phyloP scores from a whole-genome alignment of 1,284 basidiomycete species.

The Fistulinella cinereoalba region DNA sequence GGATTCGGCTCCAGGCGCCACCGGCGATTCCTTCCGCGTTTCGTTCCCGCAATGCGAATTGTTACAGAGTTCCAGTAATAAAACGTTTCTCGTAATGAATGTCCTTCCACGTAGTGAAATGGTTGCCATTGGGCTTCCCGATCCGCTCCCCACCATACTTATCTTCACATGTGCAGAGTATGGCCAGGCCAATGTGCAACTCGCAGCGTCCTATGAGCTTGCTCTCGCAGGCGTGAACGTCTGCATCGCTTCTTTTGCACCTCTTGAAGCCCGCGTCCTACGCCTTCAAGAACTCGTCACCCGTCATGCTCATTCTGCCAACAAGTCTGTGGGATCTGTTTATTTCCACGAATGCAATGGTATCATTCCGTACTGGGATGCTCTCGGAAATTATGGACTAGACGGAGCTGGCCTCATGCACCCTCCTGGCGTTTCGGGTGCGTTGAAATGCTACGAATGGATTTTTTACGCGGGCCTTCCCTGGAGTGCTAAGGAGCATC shows the following conservation, averaged over 20 bases:
- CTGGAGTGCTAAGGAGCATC: neutral
- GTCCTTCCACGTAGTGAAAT: too few species aligned
- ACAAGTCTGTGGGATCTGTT: neutral
- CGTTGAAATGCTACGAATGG: too few species aligned
- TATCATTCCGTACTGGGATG: neutral
- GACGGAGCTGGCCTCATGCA: neutral
- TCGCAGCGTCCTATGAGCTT: neutral
- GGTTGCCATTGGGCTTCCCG: too few species aligned
- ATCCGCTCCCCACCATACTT: neutral
- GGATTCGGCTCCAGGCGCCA: too few species aligned
- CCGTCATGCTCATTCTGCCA: neutral
- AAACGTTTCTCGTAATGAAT: too few species aligned
- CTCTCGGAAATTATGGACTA: neutral
- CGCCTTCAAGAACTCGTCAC: neutral
- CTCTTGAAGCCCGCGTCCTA: neutral
- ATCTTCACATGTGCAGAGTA: neutral
- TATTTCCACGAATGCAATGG: neutral
- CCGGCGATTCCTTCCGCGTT: too few species aligned
- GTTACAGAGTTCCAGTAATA: too few species aligned
- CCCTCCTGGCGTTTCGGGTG: neutral
- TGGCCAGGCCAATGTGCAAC: neutral
- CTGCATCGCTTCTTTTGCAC: neutral
- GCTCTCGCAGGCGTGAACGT: neutral
- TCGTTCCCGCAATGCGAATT: too few species aligned
- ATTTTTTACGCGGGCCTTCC: neutral